Percentiles rank a stretch among this genome's conserved stretches.
Evolutionary conservation across 2,329 filamentous ascomycete species (phyloP).

Genomic region (Elsinoe fawcettii): DNA sequence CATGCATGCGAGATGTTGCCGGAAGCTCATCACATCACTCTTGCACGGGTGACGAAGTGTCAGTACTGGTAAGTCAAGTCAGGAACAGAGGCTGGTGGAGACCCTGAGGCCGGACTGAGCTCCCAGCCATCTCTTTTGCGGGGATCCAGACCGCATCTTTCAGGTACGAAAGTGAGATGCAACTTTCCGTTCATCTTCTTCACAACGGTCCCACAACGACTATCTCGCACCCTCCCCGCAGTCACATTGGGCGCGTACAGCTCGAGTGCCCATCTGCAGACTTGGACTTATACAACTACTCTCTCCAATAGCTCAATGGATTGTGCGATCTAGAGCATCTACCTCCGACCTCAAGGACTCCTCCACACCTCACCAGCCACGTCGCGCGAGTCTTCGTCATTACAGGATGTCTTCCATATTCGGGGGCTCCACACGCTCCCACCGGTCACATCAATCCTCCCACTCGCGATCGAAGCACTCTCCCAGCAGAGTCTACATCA

Average conservation of each 20-base stretch:
- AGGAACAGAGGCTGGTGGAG: constrained; percentile 7
- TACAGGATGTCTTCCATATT: constrained; percentile 12
- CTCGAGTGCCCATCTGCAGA: not conserved
- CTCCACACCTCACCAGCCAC: no score
- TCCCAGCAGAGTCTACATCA: constrained; percentile 11
- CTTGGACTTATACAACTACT: not conserved
- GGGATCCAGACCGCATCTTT: constrained; percentile 7
- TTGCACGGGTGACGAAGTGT: no score
- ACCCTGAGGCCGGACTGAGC: not conserved
- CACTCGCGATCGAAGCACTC: constrained; percentile 7
- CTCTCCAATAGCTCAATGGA: not conserved
- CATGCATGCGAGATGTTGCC: not conserved
- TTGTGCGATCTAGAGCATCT: not conserved
- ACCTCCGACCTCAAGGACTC: not conserved
- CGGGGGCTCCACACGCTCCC: constrained; percentile 5
- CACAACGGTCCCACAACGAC: constrained; percentile 1
- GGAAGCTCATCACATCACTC: no score
- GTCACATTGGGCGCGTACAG: not conserved
- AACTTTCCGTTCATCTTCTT: not conserved
- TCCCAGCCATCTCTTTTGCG: constrained; percentile 10
- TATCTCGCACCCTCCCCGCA: not conserved
- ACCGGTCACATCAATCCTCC: not conserved
- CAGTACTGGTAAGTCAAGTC: not conserved
- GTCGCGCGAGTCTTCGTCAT: no score
- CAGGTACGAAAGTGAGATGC: not conserved